A percentile compares a stretch with the other conserved stretches of the same genome.
Evolutionary conservation across 2,329 filamentous ascomycete species (phyloP).

Genomic region (Colletotrichum spinosum): DNA sequence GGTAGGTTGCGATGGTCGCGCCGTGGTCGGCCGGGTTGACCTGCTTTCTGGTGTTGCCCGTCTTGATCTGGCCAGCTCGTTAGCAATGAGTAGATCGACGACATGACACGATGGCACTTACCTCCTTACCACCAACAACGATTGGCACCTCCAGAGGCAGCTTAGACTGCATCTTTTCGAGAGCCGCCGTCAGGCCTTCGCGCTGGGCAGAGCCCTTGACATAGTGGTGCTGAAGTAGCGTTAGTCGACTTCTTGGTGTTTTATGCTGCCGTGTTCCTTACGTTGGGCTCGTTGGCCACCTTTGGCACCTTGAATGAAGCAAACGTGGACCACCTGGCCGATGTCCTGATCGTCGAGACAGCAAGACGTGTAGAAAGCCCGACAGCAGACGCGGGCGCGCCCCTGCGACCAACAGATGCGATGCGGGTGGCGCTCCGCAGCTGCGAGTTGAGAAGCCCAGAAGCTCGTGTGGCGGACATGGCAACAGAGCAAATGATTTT

Average conservation of each 20-base stretch:
- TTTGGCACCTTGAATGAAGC: slow-evolving; percentile 90
- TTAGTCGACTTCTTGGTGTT: slow-evolving; percentile 49
- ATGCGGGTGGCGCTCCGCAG: slow-evolving; percentile 33
- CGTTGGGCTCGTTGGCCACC: slow-evolving; percentile 95
- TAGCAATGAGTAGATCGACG: background rate
- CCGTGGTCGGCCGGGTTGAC: slow-evolving; percentile 86
- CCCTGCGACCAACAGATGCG: slow-evolving; percentile 20
- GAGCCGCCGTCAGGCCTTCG: slow-evolving; percentile 78
- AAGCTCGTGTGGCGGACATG: slow-evolving; percentile 35
- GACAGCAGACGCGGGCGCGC: slow-evolving; percentile 2
- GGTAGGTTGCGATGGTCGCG: slow-evolving; percentile 83
- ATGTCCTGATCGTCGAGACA: slow-evolving; percentile 43
- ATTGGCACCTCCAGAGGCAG: slow-evolving; percentile 83
- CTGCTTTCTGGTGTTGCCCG: slow-evolving; percentile 75
- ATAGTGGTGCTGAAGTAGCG: slow-evolving; percentile 80
- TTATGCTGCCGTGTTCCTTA: slow-evolving; percentile 57
- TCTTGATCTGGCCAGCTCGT: slow-evolving; percentile 67
- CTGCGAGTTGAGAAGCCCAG: slow-evolving; percentile 34
- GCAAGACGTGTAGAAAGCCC: slow-evolving; percentile 17
- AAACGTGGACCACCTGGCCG: slow-evolving; percentile 65
- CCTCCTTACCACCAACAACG: slow-evolving; percentile 84
- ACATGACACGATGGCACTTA: slow-evolving; percentile 51
- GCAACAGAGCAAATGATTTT: background rate
- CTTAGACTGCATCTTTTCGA: slow-evolving; percentile 76
- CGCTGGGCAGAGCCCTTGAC: slow-evolving; percentile 84